phyloP scores from a whole-genome alignment of 139 green algal genomes.

The Desmodesmus armatus region DNA sequence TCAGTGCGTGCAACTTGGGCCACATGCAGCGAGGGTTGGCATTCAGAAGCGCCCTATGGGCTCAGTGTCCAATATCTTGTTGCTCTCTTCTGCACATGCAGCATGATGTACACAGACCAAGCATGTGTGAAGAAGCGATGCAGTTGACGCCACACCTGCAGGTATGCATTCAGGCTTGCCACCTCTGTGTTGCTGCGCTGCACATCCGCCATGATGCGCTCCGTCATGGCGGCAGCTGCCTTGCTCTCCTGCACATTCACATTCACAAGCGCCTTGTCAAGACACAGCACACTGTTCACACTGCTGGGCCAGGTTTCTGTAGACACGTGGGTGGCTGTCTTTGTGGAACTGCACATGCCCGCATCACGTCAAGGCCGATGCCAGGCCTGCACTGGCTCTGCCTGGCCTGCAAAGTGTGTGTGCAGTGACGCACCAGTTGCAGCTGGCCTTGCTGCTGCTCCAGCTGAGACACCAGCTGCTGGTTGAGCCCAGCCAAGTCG shows the following conservation, averaged over 20 bases:
- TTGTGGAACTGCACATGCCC: too few species aligned
- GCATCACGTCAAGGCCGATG: neutral
- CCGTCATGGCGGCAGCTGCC: neutral
- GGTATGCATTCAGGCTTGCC: slow-evolving; percentile 22
- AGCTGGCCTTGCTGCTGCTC: slow-evolving; percentile 23
- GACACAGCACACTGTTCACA: too few species aligned
- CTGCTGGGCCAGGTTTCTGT: neutral
- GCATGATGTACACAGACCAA: neutral
- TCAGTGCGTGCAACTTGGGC: too few species aligned
- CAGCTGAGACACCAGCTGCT: too few species aligned
- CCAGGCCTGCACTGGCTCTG: neutral
- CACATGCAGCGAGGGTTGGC: too few species aligned
- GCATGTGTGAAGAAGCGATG: neutral
- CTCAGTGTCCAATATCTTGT: too few species aligned
- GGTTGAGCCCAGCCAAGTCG: too few species aligned
- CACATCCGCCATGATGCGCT: slow-evolving; percentile 37
- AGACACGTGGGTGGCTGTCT: too few species aligned
- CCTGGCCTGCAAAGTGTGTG: too few species aligned
- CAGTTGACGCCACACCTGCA: slow-evolving; percentile 38
- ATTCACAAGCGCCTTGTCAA: too few species aligned
- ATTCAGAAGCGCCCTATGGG: too few species aligned
- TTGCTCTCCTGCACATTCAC: slow-evolving; percentile 38
- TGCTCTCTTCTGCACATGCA: too few species aligned
- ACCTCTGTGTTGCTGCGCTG: slow-evolving; percentile 43
- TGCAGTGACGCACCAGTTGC: neutral